Base-by-base conservation (phyloP, 352 stramenopile species). In the Phytophthora hybrid region DNA sequence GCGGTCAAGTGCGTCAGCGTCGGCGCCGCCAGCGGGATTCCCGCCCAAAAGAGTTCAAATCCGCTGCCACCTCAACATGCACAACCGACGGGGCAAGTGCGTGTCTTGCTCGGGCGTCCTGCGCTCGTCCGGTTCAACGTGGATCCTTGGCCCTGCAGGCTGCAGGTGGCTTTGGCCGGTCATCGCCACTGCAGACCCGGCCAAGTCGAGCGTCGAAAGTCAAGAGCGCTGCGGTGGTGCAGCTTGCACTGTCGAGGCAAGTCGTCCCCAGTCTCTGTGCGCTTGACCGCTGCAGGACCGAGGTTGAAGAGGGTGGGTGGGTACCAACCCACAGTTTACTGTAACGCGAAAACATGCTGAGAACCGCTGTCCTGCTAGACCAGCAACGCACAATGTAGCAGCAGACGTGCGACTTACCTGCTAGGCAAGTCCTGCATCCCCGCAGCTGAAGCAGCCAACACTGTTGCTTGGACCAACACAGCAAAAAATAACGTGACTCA, bases 1-100 rank as follows among this genome's bases (percentile, higher is more conserved):
- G 46, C 23, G 66, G 59, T 10, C 29, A 55, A 52, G 55, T 65
- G 29, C 64, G 64, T 63, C 62, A 67, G 63, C 63, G 59, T 76
- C 63, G 69, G 23, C 21, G n/a, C 26, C 37, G 63, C 56, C 56
- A 68, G 60, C 67, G 54, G 67, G 53, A 66, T 64, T 66, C 47
- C 52, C 32, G 31, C 31, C 56, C 65, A 65, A 55, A 65, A 32
- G 29, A 26, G 46, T 66, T 66, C 64, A 67, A 67, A 62, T 67
- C 49, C n/a, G 19, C 66, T 8, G 44, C 64, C 44, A 46, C 56
- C 51, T 70, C 67, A 69, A 74, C 54, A 57, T 71, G 62, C 14
- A 57, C 51, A 67, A 58, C 57, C 37, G 66, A 73, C 66, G 58
- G 66, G 53, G 44, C 67, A 32, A 29, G 5, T 6, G 47, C 60